Percentiles rank a stretch among this genome's conserved stretches.
These are phyloP conservation scores for Carex myosuroides DNA, from an alignment of 176 grass and related monocot species.

Conservation along the genomic window DNA sequence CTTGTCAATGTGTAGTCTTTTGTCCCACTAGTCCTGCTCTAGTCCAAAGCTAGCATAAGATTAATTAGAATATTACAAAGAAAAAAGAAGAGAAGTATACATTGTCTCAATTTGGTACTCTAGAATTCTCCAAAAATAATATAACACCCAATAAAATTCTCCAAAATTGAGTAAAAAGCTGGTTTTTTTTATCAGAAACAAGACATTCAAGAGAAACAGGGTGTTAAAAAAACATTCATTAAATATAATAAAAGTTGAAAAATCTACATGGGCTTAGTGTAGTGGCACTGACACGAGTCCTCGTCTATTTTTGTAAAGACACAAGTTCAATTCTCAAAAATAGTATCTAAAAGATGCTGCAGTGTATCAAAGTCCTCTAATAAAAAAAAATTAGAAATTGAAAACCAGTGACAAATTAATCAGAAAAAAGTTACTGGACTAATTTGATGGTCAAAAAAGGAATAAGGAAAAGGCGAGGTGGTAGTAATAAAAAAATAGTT, in stretches of 20 bases:
- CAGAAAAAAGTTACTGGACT: slow-evolving; percentile 11
- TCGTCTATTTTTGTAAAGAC: no score
- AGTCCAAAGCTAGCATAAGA: neutral
- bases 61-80: neutral
- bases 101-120: neutral
- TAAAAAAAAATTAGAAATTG: no score
- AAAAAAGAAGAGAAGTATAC: neutral
- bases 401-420: slow-evolving; percentile 26
- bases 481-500: slow-evolving; percentile 20
- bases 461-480: neutral
- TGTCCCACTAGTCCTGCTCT: neutral
- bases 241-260: no score
- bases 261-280: no score
- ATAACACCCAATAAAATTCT: neutral
- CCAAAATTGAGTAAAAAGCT: neutral
- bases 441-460: slow-evolving; percentile 30
- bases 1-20: neutral
- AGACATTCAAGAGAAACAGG: neutral
- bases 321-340: no score
- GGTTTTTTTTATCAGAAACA: neutral
- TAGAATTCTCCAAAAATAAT: neutral
- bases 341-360: no score
- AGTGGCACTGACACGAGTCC: no score
- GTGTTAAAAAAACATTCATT: no score
- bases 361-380: no score